These are phyloP conservation scores for Mucor plumbeus DNA, from an alignment of 371 early-diverging fungal species.

Conservation along the genomic window DNA sequence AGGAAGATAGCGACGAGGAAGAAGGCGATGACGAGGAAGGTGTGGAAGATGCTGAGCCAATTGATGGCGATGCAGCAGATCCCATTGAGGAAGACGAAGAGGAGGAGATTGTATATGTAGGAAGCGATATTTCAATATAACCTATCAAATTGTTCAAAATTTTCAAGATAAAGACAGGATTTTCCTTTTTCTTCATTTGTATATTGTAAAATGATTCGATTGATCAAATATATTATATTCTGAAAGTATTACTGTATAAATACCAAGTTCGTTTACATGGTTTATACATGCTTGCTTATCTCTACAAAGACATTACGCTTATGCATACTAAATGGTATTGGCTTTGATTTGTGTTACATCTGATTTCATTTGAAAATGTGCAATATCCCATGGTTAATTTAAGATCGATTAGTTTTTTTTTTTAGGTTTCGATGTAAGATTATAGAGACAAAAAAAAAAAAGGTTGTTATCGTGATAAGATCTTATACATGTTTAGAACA, in stretches of 20 bases:
- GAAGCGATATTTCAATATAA: too few relatives aligned
- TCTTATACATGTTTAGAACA: background rate
- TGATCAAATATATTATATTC: too few relatives aligned
- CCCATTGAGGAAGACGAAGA: slow-evolving; percentile 30
- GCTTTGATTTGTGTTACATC: background rate
- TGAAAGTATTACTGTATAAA: too few relatives aligned
- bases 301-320: background rate
- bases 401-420: background rate
- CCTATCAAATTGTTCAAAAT: background rate
- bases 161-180: background rate
- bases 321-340: background rate
- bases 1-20: slow-evolving; percentile 27
- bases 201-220: background rate
- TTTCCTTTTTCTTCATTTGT: background rate
- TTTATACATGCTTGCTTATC: too few relatives aligned
- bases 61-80: slow-evolving; percentile 43
- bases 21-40: slow-evolving; percentile 35
- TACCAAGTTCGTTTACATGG: too few relatives aligned
- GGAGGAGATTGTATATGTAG: slow-evolving; percentile 35
- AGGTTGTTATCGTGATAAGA: too few relatives aligned
- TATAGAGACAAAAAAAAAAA: too few relatives aligned
- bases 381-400: background rate
- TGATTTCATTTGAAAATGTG: background rate
- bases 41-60: slow-evolving; percentile 24
- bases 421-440: too few relatives aligned